phyloP scores from a whole-genome alignment of 129 eudicot genomes.

The Rutidosis leptorrhynchoides region DNA sequence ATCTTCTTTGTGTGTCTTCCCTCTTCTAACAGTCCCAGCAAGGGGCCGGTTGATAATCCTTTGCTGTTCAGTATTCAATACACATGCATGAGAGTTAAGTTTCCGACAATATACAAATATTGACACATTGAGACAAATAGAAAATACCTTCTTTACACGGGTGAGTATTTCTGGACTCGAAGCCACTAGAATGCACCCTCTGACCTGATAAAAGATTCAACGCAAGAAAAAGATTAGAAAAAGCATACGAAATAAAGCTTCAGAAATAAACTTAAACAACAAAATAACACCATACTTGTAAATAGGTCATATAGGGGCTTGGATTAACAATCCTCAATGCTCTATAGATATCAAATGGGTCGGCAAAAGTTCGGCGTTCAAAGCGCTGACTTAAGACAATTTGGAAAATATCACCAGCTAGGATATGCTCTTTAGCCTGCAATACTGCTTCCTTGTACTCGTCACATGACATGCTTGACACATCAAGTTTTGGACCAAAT shows the following conservation, averaged over 20 bases:
- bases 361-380: conserved; percentile 94
- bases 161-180: conserved; percentile 99
- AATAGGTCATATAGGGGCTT: conserved; percentile 97
- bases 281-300: conserved; percentile 61
- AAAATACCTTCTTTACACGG: conserved; percentile 93
- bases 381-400: conserved; percentile 96
- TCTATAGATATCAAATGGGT: conserved; percentile 95
- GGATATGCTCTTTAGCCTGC: conserved; percentile 92
- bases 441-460: conserved; percentile 78
- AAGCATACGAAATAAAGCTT: conserved; percentile 6
- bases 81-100: too few species aligned
- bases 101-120: background rate
- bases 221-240: background rate
- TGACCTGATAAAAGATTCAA: too few species aligned
- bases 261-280: too few species aligned
- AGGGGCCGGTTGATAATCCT: conserved; percentile 85
- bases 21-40: conserved; percentile 96
- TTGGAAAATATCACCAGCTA: conserved; percentile 97
- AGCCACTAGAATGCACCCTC: conserved; percentile 95
- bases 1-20: conserved; percentile 90
- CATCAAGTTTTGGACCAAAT: conserved; percentile 69
- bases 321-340: conserved; percentile 97
- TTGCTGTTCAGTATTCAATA: too few species aligned
- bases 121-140: conserved; percentile 18
- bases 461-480: conserved; percentile 78